Evolutionary conservation across 805 yeast species (phyloP), one percentile per base, ranked within the genome.

Genomic region (Danielozyma ontarioensis): DNA sequence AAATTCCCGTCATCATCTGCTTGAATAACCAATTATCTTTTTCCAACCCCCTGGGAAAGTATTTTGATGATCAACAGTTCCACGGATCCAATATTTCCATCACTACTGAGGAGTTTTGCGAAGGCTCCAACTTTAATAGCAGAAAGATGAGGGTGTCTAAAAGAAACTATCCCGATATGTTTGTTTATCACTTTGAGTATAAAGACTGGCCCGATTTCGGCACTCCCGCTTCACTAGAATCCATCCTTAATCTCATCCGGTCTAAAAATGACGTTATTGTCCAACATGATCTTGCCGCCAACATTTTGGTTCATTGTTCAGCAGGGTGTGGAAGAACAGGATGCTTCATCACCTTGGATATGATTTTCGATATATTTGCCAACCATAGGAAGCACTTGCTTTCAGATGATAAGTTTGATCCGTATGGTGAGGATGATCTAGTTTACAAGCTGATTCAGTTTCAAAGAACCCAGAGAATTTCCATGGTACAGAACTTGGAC

Each of bases 401-500:
- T 69, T n/a, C n/a, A n/a, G n/a, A n/a, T n/a, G n/a, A n/a, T n/a
- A n/a, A n/a, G n/a, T n/a, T n/a, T n/a, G 39, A 69, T 56, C 50
- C 62, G 58, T 44, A 49, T 49, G 49, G 48, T 13, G 24, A 45
- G 25, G 57, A 60, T 15, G 93, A 83, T 55, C 61, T 81, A 36
- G 66, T 85, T 3, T 77, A 71, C 45, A 70, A 77, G 43, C 72
- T 77, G 3, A 80, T 85, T 10, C 76, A 80, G 44, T 71, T 68
- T 32, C 76, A 85, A 48, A 67, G 95, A 44, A 72, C 75, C 40
- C 93, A 84, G 55, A 60, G 95, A 43, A 68, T 85, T 17, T 78
- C 88, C 4, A 85, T 85, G 93, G 95, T 86, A 11, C 95, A 85
- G 52, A 82, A 78, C 48, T 67, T 84, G 38, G 77, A 81, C 38